A percentile compares a stretch with the other conserved stretches of the same genome.
Conservation (phyloP, 2,329 filamentous ascomycete genomes). For the Dactylonectria estremocensis region DNA sequence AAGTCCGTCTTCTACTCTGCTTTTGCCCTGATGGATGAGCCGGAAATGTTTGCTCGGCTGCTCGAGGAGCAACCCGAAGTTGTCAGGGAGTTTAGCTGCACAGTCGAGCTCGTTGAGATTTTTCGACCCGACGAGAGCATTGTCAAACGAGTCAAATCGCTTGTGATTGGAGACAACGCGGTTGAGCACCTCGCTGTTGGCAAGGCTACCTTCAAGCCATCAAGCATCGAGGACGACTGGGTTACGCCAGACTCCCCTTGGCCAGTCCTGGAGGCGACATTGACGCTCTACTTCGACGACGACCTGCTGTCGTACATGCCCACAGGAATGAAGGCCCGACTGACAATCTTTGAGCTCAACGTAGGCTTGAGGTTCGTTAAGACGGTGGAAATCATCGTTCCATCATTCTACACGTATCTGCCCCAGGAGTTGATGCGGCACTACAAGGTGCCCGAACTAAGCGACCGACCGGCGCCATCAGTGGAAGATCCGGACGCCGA, state of each 20-base stretch:
- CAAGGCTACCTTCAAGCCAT: slow-evolving; percentile 59
- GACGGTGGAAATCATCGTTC: slow-evolving; percentile 67
- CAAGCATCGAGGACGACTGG: slow-evolving; percentile 65
- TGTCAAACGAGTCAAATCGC: slow-evolving; percentile 61
- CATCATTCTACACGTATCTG: slow-evolving; percentile 76
- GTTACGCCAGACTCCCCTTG: slow-evolving; percentile 51
- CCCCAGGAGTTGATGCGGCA: slow-evolving; percentile 78
- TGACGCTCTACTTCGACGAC: slow-evolving; percentile 78
- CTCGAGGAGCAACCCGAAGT: slow-evolving; percentile 50
- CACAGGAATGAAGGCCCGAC: slow-evolving; percentile 75
- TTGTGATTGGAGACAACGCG: slow-evolving; percentile 54
- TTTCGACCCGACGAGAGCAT: slow-evolving; percentile 59
- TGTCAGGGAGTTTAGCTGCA: slow-evolving; percentile 64
- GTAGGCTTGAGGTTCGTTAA: slow-evolving; percentile 78
- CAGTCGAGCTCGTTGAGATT: slow-evolving; percentile 73
- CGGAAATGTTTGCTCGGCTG: slow-evolving; percentile 51
- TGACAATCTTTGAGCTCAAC: slow-evolving; percentile 70
- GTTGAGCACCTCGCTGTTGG: slow-evolving; percentile 60
- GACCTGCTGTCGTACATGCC: slow-evolving; percentile 67
- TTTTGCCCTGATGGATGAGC: slow-evolving; percentile 57
- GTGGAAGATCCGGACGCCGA: slow-evolving; percentile 53
- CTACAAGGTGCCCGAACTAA: slow-evolving; percentile 71
- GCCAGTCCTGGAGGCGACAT: slow-evolving; percentile 34
- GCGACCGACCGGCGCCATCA: slow-evolving; percentile 63
- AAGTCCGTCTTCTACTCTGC: slow-evolving; percentile 61